Percentiles rank a stretch among this genome's conserved stretches.
These are phyloP conservation scores for Arabidopsis arenosa DNA, from an alignment of 345 rosid species.

Conservation along the genomic window DNA sequence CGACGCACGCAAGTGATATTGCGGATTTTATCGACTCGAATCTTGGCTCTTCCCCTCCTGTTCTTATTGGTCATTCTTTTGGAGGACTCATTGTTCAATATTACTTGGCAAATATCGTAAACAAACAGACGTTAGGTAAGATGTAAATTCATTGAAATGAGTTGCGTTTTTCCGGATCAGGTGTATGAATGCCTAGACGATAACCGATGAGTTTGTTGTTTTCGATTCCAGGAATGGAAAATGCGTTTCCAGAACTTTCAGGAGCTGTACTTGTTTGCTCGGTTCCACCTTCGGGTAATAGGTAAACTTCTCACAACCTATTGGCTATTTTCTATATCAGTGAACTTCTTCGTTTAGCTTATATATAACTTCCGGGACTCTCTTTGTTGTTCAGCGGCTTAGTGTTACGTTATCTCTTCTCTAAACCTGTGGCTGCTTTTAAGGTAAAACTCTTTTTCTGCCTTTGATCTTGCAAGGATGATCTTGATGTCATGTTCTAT, in stretches of 20 bases:
- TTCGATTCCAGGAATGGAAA: constrained; percentile 47
- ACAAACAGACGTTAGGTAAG: constrained; percentile 49
- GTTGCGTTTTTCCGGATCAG: neutral
- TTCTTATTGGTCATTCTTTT: constrained; percentile 87
- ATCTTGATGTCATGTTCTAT: neutral
- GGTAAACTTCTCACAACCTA: constrained; percentile 54
- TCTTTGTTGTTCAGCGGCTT: constrained; percentile 64
- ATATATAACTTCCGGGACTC: constrained; percentile 3
- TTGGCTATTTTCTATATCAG: too few relatives aligned
- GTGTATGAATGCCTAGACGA: neutral
- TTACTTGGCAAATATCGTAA: constrained; percentile 66
- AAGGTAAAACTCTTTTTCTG: constrained; percentile 57
- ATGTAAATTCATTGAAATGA: neutral
- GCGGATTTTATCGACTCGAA: constrained; percentile 70
- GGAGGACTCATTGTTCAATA: constrained; percentile 88
- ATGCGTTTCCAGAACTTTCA: constrained; percentile 61
- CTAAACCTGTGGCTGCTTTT: constrained; percentile 85
- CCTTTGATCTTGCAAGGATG: constrained; percentile 12
- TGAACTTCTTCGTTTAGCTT: too few relatives aligned
- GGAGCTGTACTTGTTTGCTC: constrained; percentile 85
- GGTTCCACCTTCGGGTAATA: constrained; percentile 93
- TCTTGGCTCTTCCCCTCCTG: constrained; percentile 60
- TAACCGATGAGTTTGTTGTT: constrained; percentile 4
- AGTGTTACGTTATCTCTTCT: constrained; percentile 84
- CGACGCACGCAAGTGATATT: constrained; percentile 90